phyloP scores from a whole-genome alignment of 148 eudicot genomes.

The Persicaria maculosa region DNA sequence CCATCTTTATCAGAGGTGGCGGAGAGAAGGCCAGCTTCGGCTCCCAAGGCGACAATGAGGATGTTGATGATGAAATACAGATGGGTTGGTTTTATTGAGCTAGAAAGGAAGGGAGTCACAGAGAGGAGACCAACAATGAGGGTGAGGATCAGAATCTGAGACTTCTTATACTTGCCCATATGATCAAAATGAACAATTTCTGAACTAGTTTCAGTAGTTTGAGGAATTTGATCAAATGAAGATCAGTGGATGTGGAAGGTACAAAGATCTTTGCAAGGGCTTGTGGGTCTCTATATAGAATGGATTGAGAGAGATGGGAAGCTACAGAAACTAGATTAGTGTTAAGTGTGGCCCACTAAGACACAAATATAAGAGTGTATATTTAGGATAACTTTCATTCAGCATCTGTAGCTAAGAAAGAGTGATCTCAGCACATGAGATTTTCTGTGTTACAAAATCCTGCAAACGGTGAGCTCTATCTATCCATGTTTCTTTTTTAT shows the following conservation, averaged over 20 bases:
- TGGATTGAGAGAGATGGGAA: neutral
- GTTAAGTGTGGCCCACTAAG: constrained; percentile 1
- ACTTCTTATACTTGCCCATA: constrained; percentile 6
- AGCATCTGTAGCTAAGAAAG: neutral
- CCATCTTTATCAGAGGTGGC: neutral
- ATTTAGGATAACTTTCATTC: neutral
- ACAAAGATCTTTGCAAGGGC: no score
- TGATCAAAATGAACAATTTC: neutral
- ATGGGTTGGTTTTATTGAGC: neutral
- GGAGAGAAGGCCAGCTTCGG: constrained; percentile 6
- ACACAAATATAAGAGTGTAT: neutral
- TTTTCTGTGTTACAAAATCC: neutral
- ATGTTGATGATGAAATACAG: neutral
- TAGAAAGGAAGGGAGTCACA: neutral
- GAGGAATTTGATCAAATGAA: neutral
- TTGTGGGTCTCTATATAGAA: neutral
- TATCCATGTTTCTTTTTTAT: neutral
- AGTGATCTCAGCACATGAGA: neutral
- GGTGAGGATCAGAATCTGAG: neutral
- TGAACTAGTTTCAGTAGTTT: neutral
- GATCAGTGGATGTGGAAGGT: neutral
- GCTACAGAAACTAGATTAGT: neutral
- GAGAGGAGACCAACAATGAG: constrained; percentile 17
- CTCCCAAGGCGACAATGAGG: constrained; percentile 8
- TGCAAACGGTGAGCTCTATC: constrained; percentile 5